Conservation (phyloP, 2,329 filamentous ascomycete genomes). For the Fusarium dlaminii region DNA sequence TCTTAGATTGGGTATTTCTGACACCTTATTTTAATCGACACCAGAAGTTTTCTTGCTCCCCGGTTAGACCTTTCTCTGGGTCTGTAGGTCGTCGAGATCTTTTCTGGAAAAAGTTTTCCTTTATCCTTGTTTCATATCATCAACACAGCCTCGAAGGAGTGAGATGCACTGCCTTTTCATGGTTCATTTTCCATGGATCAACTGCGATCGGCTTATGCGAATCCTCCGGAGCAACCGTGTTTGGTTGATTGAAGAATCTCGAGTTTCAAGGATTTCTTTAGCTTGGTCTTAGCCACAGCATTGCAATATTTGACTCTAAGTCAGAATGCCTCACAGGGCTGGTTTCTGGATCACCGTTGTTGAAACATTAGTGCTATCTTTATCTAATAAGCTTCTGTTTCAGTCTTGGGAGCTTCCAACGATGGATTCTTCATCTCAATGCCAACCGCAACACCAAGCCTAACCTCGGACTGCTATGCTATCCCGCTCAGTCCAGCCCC, state of each 20-base stretch:
- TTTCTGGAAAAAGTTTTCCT: background rate
- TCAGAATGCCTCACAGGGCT: constrained; percentile 1
- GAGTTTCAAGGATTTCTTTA: background rate
- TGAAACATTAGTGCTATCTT: background rate
- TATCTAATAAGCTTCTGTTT: background rate
- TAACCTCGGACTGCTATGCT: background rate
- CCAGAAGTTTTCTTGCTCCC: background rate
- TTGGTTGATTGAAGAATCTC: accelerated
- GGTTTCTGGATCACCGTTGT: too few species aligned
- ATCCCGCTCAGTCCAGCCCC: background rate
- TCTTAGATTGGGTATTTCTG: background rate
- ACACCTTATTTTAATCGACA: background rate
- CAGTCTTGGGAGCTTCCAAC: background rate
- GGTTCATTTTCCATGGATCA: background rate
- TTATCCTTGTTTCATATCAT: background rate
- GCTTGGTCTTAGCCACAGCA: background rate
- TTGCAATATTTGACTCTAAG: background rate
- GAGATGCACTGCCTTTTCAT: background rate
- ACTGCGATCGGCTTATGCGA: background rate
- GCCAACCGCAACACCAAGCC: too few species aligned
- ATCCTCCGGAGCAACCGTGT: background rate
- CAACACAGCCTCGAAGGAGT: background rate
- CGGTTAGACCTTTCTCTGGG: background rate
- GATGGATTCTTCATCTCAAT: background rate
- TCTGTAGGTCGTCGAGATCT: background rate